phyloP scores from a whole-genome alignment of 176 grass and related monocot genomes.

The sorghum (Sorghum bicolor) region DNA sequence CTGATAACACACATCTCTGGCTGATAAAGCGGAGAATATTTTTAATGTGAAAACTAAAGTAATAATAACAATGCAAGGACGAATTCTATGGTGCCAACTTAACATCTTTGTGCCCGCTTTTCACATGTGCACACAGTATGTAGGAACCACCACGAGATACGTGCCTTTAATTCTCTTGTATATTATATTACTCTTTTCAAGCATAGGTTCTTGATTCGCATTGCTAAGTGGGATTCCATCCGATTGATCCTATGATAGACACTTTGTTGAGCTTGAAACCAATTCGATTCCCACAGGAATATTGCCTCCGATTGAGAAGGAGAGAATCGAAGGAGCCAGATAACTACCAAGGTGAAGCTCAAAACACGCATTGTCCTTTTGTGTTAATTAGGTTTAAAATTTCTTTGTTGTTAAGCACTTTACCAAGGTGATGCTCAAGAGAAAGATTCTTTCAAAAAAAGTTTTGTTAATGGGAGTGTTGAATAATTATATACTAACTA shows the following conservation, averaged over 20 bases:
- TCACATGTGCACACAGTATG: not conserved
- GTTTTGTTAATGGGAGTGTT: not conserved
- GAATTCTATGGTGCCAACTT: not conserved
- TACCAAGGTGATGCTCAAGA: not conserved
- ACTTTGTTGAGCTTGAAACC: slow-evolving; percentile 5
- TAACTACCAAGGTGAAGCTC: slow-evolving; percentile 8
- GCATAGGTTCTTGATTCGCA: slow-evolving; percentile 42
- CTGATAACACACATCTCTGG: not conserved
- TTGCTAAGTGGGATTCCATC: slow-evolving; percentile 40
- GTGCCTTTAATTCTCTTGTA: not conserved
- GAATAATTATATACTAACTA: not conserved
- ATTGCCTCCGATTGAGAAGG: slow-evolving; percentile 6
- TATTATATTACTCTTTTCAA: not conserved
- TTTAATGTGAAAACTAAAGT: not conserved
- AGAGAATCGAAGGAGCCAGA: slow-evolving; percentile 6
- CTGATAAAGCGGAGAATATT: not conserved
- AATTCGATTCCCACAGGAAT: slow-evolving; percentile 22
- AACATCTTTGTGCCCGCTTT: slow-evolving; percentile 19
- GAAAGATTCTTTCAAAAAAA: not conserved
- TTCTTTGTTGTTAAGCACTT: not conserved
- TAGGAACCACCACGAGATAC: slow-evolving; percentile 11
- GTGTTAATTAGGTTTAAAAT: not conserved
- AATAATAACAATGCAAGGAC: not conserved
- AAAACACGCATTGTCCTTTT: not conserved
- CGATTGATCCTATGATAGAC: slow-evolving; percentile 22